Evolutionary conservation across 2,329 filamentous ascomycete genomes (phyloP), one percentile per base, ranked within the genome.

Genomic region (Metarhizium rileyi): DNA sequence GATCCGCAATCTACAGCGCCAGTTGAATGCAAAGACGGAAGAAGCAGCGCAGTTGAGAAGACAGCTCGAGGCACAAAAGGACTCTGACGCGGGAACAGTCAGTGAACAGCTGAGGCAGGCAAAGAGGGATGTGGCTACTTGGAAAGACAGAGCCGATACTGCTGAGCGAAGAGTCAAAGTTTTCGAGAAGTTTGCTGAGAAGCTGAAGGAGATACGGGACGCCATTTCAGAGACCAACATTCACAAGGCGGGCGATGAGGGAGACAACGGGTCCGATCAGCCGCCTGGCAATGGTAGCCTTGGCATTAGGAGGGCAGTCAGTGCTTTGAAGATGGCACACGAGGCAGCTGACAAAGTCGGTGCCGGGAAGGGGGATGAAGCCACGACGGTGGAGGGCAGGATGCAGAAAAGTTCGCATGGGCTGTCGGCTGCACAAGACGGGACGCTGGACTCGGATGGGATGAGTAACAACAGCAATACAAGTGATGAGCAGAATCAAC

Each of bases 131-230:
- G 52, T 59, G 4, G 55, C 55, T 1, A 69, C 65, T 53, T 84
- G 80, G 81, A 74, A 69, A 53, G 69, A 68, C 28, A 67, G 77
- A 28, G 81, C 81, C 0, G 71, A 79, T 56, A 66, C 70, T 4
- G 78, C 79, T 0, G 80, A 84, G 64, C 69, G 65, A 52, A 69
- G 74, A 45, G 59, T 81, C 18, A 66, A 69, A 4, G 68, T 73
- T 23, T 71, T 77, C 51, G 69, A 77, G 57, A 61, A 64, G 38
- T 71, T 75, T 51, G 68, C 66, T 3, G 52, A 59, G 14, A 61
- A 62, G 23, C 38, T 71, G 28, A 61, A 61, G 44, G 61, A 56
- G 2, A 64, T 68, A 46, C 59, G 57, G n/a, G 59, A 60, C 41
- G 47, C 49, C 7, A 42, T 48, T 5, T 33, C 41, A 6, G 50